Percentiles rank a stretch among this genome's conserved stretches.
These are phyloP conservation scores for Xylariaceae sp. DNA, from an alignment of 2,329 filamentous ascomycete species.

Conservation along the genomic window DNA sequence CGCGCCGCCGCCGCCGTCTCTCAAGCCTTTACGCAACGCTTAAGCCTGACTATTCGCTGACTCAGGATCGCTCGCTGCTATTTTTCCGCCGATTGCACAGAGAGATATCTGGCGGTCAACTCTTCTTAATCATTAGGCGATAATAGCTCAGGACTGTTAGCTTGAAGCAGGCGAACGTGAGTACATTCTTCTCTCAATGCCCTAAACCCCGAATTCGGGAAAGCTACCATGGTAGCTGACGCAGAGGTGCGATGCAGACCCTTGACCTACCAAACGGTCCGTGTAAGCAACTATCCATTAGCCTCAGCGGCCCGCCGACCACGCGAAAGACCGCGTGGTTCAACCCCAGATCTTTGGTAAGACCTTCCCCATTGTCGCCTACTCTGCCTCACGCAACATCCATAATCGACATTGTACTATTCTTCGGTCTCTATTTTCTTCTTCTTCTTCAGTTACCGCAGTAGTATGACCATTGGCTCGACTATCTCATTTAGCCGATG, in stretches of 20 bases:
- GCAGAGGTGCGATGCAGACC: slow-evolving; percentile 1
- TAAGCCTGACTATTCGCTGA: slow-evolving; percentile 18
- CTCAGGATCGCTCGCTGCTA: slow-evolving; percentile 9
- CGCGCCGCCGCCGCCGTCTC: slow-evolving; percentile 12
- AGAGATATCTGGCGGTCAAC: slow-evolving; percentile 4
- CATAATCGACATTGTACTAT: no score
- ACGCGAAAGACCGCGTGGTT: slow-evolving; percentile 3
- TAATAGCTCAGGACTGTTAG: slow-evolving; percentile 4
- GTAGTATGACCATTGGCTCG: no score
- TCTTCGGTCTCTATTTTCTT: no score
- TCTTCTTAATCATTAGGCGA: slow-evolving; percentile 4
- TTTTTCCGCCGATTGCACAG: slow-evolving; percentile 3
- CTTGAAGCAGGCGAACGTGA: no score
- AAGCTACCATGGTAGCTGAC: no score
- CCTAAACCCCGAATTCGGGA: no score
- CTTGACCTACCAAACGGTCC: slow-evolving; percentile 10
- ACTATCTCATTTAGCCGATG: no score
- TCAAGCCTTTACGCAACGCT: slow-evolving; percentile 15
- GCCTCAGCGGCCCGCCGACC: slow-evolving; percentile 3
- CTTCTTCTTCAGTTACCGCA: no score
- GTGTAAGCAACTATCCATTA: slow-evolving; percentile 7
- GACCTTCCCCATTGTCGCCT: slow-evolving; percentile 2
- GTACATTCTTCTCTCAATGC: no score
- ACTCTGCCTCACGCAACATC: no score
- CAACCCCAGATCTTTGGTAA: slow-evolving; percentile 8